phyloP scores from a whole-genome alignment of 140 eudicot genomes.

The Anethum foeniculum region DNA sequence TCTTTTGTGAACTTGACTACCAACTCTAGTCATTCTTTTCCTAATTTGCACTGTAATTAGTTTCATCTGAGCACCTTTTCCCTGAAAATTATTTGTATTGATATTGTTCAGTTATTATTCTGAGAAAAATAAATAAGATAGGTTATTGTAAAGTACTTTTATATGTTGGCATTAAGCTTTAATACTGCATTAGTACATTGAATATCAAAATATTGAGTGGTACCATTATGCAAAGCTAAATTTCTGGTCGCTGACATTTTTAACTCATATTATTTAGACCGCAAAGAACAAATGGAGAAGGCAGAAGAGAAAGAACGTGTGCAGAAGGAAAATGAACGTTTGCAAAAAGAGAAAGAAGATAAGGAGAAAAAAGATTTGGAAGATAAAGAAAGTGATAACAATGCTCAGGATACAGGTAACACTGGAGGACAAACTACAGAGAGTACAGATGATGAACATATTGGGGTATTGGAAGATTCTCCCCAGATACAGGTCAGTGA shows the following conservation, averaged over 20 bases:
- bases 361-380: conserved; percentile 64
- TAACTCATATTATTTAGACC: conserved; percentile 36
- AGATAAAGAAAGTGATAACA: conserved; percentile 36
- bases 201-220: not conserved
- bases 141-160: not conserved
- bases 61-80: not conserved
- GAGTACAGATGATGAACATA: conserved; percentile 32
- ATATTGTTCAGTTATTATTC: not conserved
- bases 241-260: conserved; percentile 8
- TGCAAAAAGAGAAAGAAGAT: conserved; percentile 85
- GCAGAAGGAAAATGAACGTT: conserved; percentile 79
- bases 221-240: not conserved
- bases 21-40: not conserved
- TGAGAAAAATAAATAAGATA: not conserved
- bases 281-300: conserved; percentile 85
- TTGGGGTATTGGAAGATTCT: conserved; percentile 34
- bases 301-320: conserved; percentile 87
- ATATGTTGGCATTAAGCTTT: not conserved
- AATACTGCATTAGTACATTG: not conserved
- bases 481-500: conserved; percentile 39
- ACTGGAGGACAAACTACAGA: conserved; percentile 28
- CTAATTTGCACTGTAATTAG: not conserved
- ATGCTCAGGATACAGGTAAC: conserved; percentile 32
- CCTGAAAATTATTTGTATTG: not conserved
- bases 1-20: not conserved